Evolutionary conservation across 768 basidiomycete genomes (phyloP).

Genomic region (Sarcodon sp.): DNA sequence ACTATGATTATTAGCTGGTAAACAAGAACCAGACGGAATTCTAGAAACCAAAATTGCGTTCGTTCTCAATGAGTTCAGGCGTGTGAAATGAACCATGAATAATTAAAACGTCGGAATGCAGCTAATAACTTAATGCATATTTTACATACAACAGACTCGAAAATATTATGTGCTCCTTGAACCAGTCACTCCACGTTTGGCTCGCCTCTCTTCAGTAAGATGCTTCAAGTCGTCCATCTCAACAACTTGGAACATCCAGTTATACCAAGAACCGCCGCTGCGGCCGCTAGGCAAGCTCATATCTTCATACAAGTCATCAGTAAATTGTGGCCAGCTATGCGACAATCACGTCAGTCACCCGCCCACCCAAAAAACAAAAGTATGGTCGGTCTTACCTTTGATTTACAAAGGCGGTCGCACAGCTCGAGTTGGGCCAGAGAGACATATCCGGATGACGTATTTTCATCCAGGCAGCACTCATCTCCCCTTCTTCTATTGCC

Average conservation of each 20-base stretch:
- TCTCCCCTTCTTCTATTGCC: slow-evolving; percentile 30
- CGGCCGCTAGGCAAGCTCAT: slow-evolving; percentile 38
- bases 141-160: no score
- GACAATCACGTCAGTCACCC: background rate
- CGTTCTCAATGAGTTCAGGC: no score
- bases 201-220: slow-evolving; percentile 33
- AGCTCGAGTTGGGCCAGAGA: slow-evolving; percentile 40
- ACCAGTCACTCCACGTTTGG: slow-evolving; percentile 9
- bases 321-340: slow-evolving; percentile 48
- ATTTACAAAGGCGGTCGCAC: slow-evolving; percentile 32
- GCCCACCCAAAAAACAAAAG: background rate
- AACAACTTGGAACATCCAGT: slow-evolving; percentile 47
- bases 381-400: slow-evolving; percentile 29
- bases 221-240: slow-evolving; percentile 32
- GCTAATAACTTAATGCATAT: no score
- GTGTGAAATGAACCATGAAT: no score
- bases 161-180: no score
- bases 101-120: no score
- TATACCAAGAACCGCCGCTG: slow-evolving; percentile 54
- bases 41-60: no score
- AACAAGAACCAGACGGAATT: no score
- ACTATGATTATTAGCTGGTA: no score
- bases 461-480: slow-evolving; percentile 38
- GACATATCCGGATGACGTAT: slow-evolving; percentile 39
- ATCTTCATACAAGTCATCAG: slow-evolving; percentile 46